Evolutionary conservation across 768 basidiomycete genomes (phyloP).

Genomic region (Lactarius akahatsu): DNA sequence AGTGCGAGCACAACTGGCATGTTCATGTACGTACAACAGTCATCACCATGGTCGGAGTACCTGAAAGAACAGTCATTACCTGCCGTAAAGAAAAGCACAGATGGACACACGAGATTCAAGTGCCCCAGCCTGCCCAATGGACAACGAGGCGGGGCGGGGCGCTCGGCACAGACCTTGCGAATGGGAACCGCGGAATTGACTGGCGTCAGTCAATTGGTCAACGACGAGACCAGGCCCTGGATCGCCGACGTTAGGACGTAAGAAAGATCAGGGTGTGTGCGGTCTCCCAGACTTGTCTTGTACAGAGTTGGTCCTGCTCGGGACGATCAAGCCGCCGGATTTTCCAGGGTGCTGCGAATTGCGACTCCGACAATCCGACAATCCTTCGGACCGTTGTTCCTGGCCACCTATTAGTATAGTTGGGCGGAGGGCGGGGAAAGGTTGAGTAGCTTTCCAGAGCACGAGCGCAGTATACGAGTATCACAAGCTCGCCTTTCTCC

Average conservation of each 20-base stretch:
- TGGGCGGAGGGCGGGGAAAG: neutral
- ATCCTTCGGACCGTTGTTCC: neutral
- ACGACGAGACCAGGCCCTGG: neutral
- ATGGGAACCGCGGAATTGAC: neutral
- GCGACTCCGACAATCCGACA: neutral
- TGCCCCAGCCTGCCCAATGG: neutral
- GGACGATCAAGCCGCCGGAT: conserved; percentile 5
- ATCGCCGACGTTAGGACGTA: neutral
- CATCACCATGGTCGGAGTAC: neutral
- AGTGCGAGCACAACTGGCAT: no score
- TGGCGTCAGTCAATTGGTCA: neutral
- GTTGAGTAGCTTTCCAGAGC: neutral
- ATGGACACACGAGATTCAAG: conserved; percentile 15
- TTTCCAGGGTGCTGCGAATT: neutral
- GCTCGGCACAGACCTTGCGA: conserved; percentile 7
- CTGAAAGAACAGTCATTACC: neutral
- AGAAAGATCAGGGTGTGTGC: neutral
- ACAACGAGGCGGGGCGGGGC: neutral
- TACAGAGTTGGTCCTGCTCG: neutral
- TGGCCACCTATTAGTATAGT: neutral
- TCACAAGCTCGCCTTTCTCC: conserved; percentile 9
- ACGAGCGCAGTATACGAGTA: neutral
- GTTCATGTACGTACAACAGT: neutral
- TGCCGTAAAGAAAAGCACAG: conserved; percentile 14
- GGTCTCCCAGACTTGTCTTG: neutral